Conservation (phyloP, 768 basidiomycete genomes). For the Tylopilus rubrobrunneus region DNA sequence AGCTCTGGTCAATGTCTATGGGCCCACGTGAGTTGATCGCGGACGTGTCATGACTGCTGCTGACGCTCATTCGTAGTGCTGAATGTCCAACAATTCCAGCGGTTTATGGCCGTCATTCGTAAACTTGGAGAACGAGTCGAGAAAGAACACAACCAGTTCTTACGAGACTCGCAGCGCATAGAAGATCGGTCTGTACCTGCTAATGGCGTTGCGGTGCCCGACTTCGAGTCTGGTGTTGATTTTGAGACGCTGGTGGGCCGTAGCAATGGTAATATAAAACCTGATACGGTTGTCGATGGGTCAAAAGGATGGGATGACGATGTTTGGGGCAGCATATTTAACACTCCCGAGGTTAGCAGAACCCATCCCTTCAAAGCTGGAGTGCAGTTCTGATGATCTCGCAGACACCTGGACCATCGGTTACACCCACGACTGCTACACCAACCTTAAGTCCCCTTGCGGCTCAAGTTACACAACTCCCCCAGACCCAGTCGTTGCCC, state of each 20-base stretch:
- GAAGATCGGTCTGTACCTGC: slow-evolving; percentile 67
- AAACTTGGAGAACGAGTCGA: slow-evolving; percentile 84
- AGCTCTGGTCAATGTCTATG: slow-evolving; percentile 97
- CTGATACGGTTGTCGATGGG: slow-evolving; percentile 37
- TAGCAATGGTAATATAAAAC: slow-evolving; percentile 42
- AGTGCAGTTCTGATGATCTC: slow-evolving; percentile 3
- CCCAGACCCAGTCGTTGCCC: slow-evolving; percentile 36
- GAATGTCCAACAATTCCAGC: slow-evolving; percentile 83
- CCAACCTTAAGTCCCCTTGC: slow-evolving; percentile 15
- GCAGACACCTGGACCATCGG: slow-evolving; percentile 16
- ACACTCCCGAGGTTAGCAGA: slow-evolving; percentile 29
- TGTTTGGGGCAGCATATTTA: slow-evolving; percentile 79
- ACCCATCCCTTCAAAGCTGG: not conserved
- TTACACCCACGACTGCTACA: slow-evolving; percentile 9
- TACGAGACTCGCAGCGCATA: slow-evolving; percentile 87
- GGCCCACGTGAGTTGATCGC: slow-evolving; percentile 66
- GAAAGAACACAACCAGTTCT: slow-evolving; percentile 86
- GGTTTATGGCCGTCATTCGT: slow-evolving; percentile 84
- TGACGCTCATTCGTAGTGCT: slow-evolving; percentile 44
- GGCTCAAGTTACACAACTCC: slow-evolving; percentile 3
- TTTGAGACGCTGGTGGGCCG: slow-evolving; percentile 86
- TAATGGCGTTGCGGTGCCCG: slow-evolving; percentile 37
- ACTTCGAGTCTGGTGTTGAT: slow-evolving; percentile 56
- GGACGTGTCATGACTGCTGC: not conserved
- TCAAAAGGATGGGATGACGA: slow-evolving; percentile 72